These are phyloP conservation scores for Suhomyces anneliseae DNA, from an alignment of 1,139 yeast species.

Conservation along the genomic window DNA sequence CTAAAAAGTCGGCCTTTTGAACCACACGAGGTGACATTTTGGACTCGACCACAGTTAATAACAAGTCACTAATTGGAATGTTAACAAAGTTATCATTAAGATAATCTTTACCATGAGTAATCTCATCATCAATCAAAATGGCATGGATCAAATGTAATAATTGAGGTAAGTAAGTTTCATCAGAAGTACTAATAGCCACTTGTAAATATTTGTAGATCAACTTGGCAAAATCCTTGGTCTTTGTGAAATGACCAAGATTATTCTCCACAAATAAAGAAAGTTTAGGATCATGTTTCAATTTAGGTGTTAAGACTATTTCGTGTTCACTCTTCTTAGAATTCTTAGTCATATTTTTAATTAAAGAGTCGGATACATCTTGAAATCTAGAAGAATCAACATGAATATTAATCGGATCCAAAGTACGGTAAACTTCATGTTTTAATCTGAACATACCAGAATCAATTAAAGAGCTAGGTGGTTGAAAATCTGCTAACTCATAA, in stretches of 20 bases:
- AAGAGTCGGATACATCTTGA: slow-evolving; percentile 35
- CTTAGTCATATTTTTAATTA: slow-evolving; percentile 28
- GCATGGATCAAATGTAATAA: slow-evolving; percentile 71
- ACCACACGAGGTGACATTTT: slow-evolving; percentile 50
- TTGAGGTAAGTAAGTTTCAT: slow-evolving; percentile 55
- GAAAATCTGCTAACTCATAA: slow-evolving; percentile 42
- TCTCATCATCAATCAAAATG: slow-evolving; percentile 55
- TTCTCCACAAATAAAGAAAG: slow-evolving; percentile 29
- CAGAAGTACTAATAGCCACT: slow-evolving; percentile 49
- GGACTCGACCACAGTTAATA: slow-evolving; percentile 52
- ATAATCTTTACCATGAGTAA: slow-evolving; percentile 34
- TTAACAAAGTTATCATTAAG: slow-evolving; percentile 48
- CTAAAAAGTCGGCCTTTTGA: slow-evolving; percentile 55
- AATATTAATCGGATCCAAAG: slow-evolving; percentile 41
- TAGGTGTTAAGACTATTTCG: slow-evolving; percentile 43
- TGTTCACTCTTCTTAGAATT: slow-evolving; percentile 33
- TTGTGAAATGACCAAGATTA: slow-evolving; percentile 51
- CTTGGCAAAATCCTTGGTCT: slow-evolving; percentile 54
- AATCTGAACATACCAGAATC: slow-evolving; percentile 47
- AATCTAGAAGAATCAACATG: slow-evolving; percentile 36
- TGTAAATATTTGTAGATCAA: slow-evolving; percentile 57
- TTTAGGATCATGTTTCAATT: slow-evolving; percentile 11
- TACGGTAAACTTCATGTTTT: slow-evolving; percentile 38
- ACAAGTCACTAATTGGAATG: slow-evolving; percentile 56
- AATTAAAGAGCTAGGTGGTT: slow-evolving; percentile 39